phyloP scores from a whole-genome alignment of 2,329 filamentous ascomycete species.

The Aureobasidium sp. region DNA sequence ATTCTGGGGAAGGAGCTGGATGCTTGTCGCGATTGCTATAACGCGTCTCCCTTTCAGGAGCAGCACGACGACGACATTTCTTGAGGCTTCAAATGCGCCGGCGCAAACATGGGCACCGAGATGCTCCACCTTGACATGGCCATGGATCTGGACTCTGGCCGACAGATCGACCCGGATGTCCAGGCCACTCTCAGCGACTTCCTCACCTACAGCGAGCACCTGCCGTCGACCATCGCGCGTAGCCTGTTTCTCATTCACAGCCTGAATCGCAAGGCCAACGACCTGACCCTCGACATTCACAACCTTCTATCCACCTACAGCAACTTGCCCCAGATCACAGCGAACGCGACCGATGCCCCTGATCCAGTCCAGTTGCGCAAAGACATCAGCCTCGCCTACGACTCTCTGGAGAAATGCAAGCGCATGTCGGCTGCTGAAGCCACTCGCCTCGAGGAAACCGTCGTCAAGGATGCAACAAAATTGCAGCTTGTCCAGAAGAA shows the following conservation, averaged over 20 bases:
- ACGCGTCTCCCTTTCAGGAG: not conserved
- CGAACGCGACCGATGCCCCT: conserved; percentile 37
- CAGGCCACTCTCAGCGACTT: conserved; percentile 60
- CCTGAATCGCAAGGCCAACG: conserved; percentile 37
- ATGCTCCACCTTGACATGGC: conserved; percentile 14
- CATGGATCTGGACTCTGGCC: conserved; percentile 11
- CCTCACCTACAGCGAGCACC: conserved; percentile 61
- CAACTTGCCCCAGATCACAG: conserved; percentile 41
- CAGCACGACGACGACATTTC: not conserved
- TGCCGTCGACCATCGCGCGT: conserved; percentile 55
- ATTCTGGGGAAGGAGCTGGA: not conserved
- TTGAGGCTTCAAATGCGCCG: not conserved
- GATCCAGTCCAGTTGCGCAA: conserved; percentile 44
- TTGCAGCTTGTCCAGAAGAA: conserved; percentile 53
- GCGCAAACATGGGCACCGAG: conserved; percentile 12
- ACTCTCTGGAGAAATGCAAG: conserved; percentile 30
- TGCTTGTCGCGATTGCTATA: not conserved
- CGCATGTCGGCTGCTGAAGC: conserved; percentile 29
- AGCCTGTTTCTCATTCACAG: conserved; percentile 53
- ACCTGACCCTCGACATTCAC: conserved; percentile 38
- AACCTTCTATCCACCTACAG: conserved; percentile 40
- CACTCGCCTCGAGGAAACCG: conserved; percentile 25
- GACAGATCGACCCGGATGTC: conserved; percentile 48
- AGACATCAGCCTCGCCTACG: conserved; percentile 48
- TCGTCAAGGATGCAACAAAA: conserved; percentile 37